These are phyloP conservation scores for Cyberlindnera subsufficiens DNA, from an alignment of 805 yeast species.

Conservation along the genomic window DNA sequence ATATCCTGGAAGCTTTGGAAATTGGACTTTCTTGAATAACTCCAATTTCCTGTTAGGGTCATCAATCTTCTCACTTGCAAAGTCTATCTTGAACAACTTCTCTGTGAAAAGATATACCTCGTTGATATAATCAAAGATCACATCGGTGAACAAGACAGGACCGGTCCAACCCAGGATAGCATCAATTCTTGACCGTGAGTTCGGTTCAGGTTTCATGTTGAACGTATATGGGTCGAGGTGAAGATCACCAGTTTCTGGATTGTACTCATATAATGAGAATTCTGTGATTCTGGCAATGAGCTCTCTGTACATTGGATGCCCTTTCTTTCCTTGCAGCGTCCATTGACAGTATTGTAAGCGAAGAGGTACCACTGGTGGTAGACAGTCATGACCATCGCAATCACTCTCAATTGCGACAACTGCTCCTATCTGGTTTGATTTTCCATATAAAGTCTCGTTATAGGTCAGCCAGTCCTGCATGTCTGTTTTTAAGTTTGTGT, in stretches of 20 bases:
- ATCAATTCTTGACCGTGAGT: constrained; percentile 50
- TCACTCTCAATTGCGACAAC: constrained; percentile 51
- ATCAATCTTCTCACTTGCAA: constrained; percentile 4
- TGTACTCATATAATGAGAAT: constrained; percentile 36
- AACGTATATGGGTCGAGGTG: constrained; percentile 22
- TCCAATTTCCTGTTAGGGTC: constrained; percentile 11
- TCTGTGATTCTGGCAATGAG: constrained; percentile 49
- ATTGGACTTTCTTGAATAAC: constrained; percentile 4
- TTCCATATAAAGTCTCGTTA: constrained; percentile 7
- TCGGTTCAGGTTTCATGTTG: constrained; percentile 40
- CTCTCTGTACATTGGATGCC: constrained; percentile 54
- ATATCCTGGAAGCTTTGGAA: constrained; percentile 3
- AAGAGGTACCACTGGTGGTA: no score
- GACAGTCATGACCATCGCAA: constrained; percentile 43
- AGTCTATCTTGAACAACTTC: constrained; percentile 3
- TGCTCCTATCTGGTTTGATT: constrained; percentile 38
- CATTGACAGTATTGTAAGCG: constrained; percentile 59
- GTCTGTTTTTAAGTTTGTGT: constrained; percentile 49
- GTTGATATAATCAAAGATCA: constrained; percentile 31
- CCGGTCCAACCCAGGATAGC: constrained; percentile 55
- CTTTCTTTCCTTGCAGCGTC: constrained; percentile 52
- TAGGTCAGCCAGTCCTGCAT: constrained; percentile 54
- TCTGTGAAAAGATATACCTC: constrained; percentile 6
- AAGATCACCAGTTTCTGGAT: constrained; percentile 23
- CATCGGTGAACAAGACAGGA: constrained; percentile 44